These are phyloP conservation scores for Lepidium didymum DNA, from an alignment of 345 rosid genomes.

Conservation along the genomic window DNA sequence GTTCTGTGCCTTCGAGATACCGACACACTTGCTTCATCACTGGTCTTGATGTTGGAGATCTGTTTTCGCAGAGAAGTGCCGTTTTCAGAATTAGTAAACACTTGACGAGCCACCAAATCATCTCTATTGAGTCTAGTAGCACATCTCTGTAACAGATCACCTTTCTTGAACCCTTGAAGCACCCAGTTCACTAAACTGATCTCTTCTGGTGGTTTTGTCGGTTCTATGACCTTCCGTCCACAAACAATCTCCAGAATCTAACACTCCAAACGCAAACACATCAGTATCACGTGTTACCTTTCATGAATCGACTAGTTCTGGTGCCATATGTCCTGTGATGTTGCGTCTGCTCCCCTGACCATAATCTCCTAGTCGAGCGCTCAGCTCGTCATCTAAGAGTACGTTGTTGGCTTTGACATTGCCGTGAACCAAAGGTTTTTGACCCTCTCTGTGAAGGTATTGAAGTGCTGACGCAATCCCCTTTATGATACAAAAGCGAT, in stretches of 20 bases:
- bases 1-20: conserved; percentile 27
- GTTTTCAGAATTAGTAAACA: conserved; percentile 31
- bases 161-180: conserved; percentile 18
- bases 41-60: conserved; percentile 12
- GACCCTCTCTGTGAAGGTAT: conserved; percentile 47
- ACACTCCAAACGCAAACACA: conserved; percentile 40
- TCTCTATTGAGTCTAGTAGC: conserved; percentile 29
- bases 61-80: conserved; percentile 30
- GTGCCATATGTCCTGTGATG: conserved; percentile 39
- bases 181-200: conserved; percentile 38
- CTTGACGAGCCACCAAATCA: conserved; percentile 20
- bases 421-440: conserved; percentile 36
- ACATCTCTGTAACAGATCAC: conserved; percentile 17
- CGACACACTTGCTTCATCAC: conserved; percentile 27
- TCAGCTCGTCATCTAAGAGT: conserved; percentile 39
- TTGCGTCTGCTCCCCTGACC: conserved; percentile 38
- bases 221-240: conserved; percentile 40
- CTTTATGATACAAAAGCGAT: conserved; percentile 35
- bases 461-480: conserved; percentile 41
- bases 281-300: conserved; percentile 28
- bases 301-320: conserved; percentile 35
- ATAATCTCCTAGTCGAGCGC: conserved; percentile 41
- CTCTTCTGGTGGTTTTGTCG: conserved; percentile 13
- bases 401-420: conserved; percentile 42
- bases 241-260: conserved; percentile 42